phyloP scores from a whole-genome alignment of 179 eudicot species.

The Pouteria campechiana region DNA sequence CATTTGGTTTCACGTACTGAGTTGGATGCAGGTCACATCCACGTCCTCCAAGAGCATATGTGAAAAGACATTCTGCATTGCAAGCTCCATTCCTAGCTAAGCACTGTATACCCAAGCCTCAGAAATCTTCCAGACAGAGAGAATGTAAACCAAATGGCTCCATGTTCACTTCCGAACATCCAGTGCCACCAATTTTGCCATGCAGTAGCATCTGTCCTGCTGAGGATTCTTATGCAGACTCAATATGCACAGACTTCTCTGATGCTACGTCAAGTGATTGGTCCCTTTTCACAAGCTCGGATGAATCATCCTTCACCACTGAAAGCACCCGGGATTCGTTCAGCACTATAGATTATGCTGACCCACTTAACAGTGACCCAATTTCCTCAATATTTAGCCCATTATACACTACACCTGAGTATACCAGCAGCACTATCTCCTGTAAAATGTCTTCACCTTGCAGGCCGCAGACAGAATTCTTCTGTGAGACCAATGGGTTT shows the following conservation, averaged over 20 bases:
- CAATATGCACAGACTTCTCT: constrained; percentile 32
- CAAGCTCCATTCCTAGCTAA: constrained; percentile 11
- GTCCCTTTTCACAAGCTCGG: constrained; percentile 96
- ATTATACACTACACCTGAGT: constrained; percentile 21
- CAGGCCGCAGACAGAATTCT: constrained; percentile 37
- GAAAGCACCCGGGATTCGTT: constrained; percentile 94
- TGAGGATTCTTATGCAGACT: constrained; percentile 20
- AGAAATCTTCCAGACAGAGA: constrained; percentile 18
- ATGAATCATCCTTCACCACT: constrained; percentile 88
- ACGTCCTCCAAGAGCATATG: constrained; percentile 37
- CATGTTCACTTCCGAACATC: constrained; percentile 11
- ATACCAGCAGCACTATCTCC: constrained; percentile 34
- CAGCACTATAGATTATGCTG: constrained; percentile 53
- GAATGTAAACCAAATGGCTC: constrained; percentile 13
- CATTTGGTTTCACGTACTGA: too few relatives aligned
- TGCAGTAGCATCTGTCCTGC: too few relatives aligned
- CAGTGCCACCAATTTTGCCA: constrained; percentile 21
- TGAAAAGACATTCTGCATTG: constrained; percentile 5
- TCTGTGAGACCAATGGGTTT: constrained; percentile 37
- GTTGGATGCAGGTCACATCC: constrained; percentile 48
- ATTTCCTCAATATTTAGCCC: constrained; percentile 44
- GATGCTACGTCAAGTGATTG: constrained; percentile 76
- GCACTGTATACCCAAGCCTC: constrained; percentile 17
- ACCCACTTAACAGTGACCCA: constrained; percentile 37
- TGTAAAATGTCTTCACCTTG: constrained; percentile 57